Conservation (phyloP, 257 asterid genomes). For the Nicotiana otophora region DNA sequence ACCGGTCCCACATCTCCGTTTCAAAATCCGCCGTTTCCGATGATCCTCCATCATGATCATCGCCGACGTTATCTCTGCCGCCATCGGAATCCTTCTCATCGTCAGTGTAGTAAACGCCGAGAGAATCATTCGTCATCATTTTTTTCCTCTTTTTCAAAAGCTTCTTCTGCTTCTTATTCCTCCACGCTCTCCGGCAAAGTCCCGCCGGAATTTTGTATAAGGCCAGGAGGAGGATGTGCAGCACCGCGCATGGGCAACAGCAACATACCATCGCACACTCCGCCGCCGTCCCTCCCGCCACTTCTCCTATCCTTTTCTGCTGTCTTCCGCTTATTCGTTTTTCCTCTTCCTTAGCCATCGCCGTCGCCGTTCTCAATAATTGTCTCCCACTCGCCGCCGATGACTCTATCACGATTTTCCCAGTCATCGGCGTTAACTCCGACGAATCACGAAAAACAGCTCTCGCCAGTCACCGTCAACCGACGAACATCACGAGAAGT, state of each 20-base stretch:
- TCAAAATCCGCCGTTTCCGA: slow-evolving; percentile 49
- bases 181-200: slow-evolving; percentile 57
- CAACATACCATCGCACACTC: slow-evolving; percentile 82
- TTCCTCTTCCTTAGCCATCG: slow-evolving; percentile 7
- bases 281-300: slow-evolving; percentile 73
- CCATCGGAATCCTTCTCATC: slow-evolving; percentile 20
- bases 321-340: slow-evolving; percentile 23
- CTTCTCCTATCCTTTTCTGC: slow-evolving; percentile 46
- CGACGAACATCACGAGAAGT: background rate
- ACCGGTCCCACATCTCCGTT: slow-evolving; percentile 63
- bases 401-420: background rate
- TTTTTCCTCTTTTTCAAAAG: slow-evolving; percentile 12
- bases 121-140: slow-evolving; percentile 11
- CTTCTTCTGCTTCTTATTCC: slow-evolving; percentile 48
- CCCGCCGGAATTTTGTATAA: slow-evolving; percentile 68
- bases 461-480: background rate
- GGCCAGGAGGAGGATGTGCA: slow-evolving; percentile 49
- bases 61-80: slow-evolving; percentile 12
- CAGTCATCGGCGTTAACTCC: background rate
- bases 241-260: slow-evolving; percentile 77
- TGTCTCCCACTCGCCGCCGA: background rate
- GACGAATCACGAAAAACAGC: background rate
- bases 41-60: background rate
- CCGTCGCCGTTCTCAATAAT: background rate
- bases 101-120: too few relatives aligned